Percentiles rank a stretch among this genome's conserved stretches.
Evolutionary conservation across 2,329 filamentous ascomycete genomes (phyloP).

Genomic region (Fusarium marasasianum): DNA sequence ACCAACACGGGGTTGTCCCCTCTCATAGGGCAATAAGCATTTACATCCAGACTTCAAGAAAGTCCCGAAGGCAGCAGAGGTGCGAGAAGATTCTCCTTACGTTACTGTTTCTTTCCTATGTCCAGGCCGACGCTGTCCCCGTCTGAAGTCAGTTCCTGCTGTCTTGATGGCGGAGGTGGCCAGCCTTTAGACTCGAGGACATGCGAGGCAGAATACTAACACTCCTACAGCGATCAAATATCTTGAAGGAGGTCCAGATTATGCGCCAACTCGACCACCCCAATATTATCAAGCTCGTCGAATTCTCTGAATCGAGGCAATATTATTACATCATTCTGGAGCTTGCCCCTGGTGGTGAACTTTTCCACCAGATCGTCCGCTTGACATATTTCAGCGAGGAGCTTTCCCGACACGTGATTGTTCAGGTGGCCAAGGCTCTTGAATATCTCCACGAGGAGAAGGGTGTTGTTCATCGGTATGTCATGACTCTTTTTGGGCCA

Average conservation of each 20-base stretch:
- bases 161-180: constrained; percentile 28
- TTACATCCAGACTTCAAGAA: constrained; percentile 97
- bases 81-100: constrained; percentile 68
- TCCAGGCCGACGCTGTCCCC: constrained; percentile 33
- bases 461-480: constrained; percentile 96
- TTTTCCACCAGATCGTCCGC: constrained; percentile 98
- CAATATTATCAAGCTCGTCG: constrained; percentile 92
- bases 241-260: constrained; percentile 97
- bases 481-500: constrained; percentile 21
- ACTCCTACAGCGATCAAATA: constrained; percentile 83
- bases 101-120: constrained; percentile 30
- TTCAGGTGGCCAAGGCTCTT: constrained; percentile 92
- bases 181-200: constrained; percentile 26
- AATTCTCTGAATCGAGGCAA: constrained; percentile 91
- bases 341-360: constrained; percentile 91
- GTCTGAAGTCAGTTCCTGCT: constrained; percentile 35
- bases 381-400: constrained; percentile 99
- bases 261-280: constrained; percentile 97
- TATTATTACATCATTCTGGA: constrained; percentile 99
- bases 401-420: constrained; percentile 91
- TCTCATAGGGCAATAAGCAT: constrained; percentile 83
- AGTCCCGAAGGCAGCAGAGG: constrained; percentile 95
- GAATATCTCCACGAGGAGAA: constrained; percentile 94
- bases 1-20: constrained; percentile 62
- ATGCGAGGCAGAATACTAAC: constrained; percentile 43